These are phyloP conservation scores for Exsudoporus frostii DNA, from an alignment of 768 basidiomycete species.

Conservation along the genomic window DNA sequence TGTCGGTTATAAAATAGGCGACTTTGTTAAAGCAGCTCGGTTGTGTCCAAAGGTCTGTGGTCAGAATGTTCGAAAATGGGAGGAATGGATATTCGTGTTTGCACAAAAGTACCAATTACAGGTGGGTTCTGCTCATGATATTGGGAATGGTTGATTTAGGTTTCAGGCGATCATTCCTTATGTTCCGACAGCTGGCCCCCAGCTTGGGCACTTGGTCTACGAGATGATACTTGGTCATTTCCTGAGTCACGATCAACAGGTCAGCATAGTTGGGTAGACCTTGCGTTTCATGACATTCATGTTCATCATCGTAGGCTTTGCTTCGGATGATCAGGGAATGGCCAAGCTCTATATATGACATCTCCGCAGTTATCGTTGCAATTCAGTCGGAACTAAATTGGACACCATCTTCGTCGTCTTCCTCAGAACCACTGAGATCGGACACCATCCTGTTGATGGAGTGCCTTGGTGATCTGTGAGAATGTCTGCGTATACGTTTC, in stretches of 20 bases:
- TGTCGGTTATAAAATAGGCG: constrained; percentile 34
- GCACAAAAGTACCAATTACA: constrained; percentile 77
- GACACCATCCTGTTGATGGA: constrained; percentile 79
- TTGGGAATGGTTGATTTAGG: background rate
- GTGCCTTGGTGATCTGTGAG: constrained; percentile 86
- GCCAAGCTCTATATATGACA: constrained; percentile 90
- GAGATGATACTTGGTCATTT: constrained; percentile 93
- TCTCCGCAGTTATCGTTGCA: constrained; percentile 83
- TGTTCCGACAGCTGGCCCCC: constrained; percentile 80
- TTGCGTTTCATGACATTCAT: background rate
- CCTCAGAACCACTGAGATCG: constrained; percentile 40
- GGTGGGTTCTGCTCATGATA: constrained; percentile 40
- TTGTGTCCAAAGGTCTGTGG: constrained; percentile 85
- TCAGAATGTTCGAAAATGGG: constrained; percentile 81
- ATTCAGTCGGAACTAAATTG: constrained; percentile 80
- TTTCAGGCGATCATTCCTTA: constrained; percentile 80
- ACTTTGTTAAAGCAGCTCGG: constrained; percentile 76
- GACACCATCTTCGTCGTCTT: constrained; percentile 47
- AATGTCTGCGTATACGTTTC: background rate
- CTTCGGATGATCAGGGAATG: constrained; percentile 79
- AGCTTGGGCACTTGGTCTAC: constrained; percentile 81
- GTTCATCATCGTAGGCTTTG: constrained; percentile 50
- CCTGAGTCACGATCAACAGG: constrained; percentile 71
- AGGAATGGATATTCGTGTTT: constrained; percentile 91
- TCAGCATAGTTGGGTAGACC: constrained; percentile 25